Base-by-base conservation (phyloP, 2,329 filamentous ascomycete species). In the Scedosporium aurantiacum region DNA sequence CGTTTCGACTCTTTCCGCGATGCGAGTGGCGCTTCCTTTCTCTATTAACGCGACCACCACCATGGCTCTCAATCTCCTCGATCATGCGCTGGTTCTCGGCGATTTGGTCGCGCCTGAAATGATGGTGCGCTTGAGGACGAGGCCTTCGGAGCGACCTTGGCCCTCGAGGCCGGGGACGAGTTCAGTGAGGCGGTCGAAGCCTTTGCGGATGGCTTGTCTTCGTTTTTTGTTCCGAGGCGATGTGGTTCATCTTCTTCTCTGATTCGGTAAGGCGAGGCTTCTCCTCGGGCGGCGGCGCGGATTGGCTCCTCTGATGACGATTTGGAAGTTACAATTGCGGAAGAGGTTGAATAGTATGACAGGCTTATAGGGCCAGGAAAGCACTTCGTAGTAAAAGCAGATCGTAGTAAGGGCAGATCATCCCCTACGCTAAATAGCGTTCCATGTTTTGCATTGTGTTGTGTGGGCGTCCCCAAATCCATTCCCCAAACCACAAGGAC, bases 91-190 rank as follows among this genome's bases (percentile, higher is more conserved):
- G 78, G 18, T 87, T 78, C 69, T 83, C 80, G 57, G 78, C 75
- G 7, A 90, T 72, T 69, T 86, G 78, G 63, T 84, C 74, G 50
- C 78, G 78, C 69, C 89, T 86, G 64, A 80, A 87, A 12, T 87
- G 84, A 88, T 82, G 0, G 87, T 88, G 65, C 82, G 82, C 64
- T 86, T 84, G 25, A 96, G 78, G n/a, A 96, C 90, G 18, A 91
- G 79, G 32, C 89, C 90, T 72, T 96, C 91, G 65, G 90, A 94
- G 55, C 91, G 85, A 1, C 89, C 91, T 69, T 92, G 88, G 0
- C 91, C 91, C 67, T 90, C 83, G 60, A 95, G 79, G 0, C 89
- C 90, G 0, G 91, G 91, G 1, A 96, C 90, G 37, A 95, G 80
- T 60, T 86, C 83, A 14, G 89, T 89, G 27, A 96, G 81, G 40